Evolutionary conservation across 768 basidiomycete species (phyloP).

Genomic region (Dioszegia aurantiaca): DNA sequence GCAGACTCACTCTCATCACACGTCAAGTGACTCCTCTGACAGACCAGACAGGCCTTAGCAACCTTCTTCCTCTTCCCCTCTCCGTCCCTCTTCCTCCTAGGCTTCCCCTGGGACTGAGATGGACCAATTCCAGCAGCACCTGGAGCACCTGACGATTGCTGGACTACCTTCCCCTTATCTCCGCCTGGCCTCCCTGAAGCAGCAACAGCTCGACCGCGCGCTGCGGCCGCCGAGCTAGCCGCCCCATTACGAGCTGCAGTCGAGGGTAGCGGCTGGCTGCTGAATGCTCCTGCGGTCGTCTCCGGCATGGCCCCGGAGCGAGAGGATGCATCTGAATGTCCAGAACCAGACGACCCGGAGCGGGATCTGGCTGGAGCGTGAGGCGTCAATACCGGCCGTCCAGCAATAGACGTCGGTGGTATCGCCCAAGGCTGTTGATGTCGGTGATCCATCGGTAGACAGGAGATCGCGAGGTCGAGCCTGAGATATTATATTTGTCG

Average conservation of each 20-base stretch:
- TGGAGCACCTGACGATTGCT: neutral
- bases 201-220: too few relatives aligned
- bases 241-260: too few relatives aligned
- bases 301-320: too few relatives aligned
- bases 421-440: too few relatives aligned
- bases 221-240: too few relatives aligned
- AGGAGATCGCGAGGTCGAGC: too few relatives aligned
- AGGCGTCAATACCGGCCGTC: neutral
- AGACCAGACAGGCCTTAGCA: constrained; percentile 81
- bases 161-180: too few relatives aligned
- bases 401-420: too few relatives aligned
- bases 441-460: too few relatives aligned
- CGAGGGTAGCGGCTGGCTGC: constrained; percentile 3
- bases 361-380: neutral
- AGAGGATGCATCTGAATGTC: constrained; percentile 14
- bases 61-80: constrained; percentile 40
- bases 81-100: constrained; percentile 18
- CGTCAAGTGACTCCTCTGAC: constrained; percentile 96
- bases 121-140: neutral
- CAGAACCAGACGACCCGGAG: constrained; percentile 29
- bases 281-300: neutral
- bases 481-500: too few relatives aligned
- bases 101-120: neutral
- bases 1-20: constrained; percentile 90
- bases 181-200: too few relatives aligned